Evolutionary conservation across 2,329 filamentous ascomycete genomes (phyloP), one percentile per base, ranked within the genome.

Genomic region (Helotiales sp.): DNA sequence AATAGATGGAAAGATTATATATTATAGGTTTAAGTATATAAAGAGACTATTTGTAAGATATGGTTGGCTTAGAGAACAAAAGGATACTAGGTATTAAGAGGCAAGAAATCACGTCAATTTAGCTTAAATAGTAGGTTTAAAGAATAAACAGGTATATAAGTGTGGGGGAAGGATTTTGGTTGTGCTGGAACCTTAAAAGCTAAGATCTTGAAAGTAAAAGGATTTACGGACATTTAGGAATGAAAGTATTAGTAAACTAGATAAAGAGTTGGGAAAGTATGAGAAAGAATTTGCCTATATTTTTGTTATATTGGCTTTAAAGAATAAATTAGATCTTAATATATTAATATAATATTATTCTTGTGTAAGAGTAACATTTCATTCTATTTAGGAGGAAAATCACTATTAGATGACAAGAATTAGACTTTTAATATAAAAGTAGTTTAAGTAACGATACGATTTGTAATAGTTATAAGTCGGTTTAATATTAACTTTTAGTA

Each of bases 101-200:
- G 45, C 45, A 47, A 47, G 45, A 47, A 47, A 47, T 47, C 45
- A 47, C 45, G 45, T 20, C 45, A 47, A 47, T 20, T 47, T 47
- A 8, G 45, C 45, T 20, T 47, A 20, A 47, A 47, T n/a, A 20
- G 45, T 47, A 20, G 45, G 45, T 20, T 47, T 47, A 47, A 47
- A 20, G 45, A 47, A 20, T 20, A 47, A 47, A 47, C 45, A 20
- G 45, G 45, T 47, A 47, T 47, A 47, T 47, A 20, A 47, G 45
- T 47, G 45, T 47, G 45, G 45, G 45, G 45, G 45, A 24, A 47
- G 45, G 45, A n/a, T 47, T 47, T 47, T 47, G 20, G 45, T 20
- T 47, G 45, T 11, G 45, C 45, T 47, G 45, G 45, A 47, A 47
- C 20, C 20, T 8, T 5, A 24, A 47, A 47, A 20, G 45, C 45